Evolutionary conservation across 257 asterid genomes (phyloP).

Genomic region (Nicotiana paniculata): DNA sequence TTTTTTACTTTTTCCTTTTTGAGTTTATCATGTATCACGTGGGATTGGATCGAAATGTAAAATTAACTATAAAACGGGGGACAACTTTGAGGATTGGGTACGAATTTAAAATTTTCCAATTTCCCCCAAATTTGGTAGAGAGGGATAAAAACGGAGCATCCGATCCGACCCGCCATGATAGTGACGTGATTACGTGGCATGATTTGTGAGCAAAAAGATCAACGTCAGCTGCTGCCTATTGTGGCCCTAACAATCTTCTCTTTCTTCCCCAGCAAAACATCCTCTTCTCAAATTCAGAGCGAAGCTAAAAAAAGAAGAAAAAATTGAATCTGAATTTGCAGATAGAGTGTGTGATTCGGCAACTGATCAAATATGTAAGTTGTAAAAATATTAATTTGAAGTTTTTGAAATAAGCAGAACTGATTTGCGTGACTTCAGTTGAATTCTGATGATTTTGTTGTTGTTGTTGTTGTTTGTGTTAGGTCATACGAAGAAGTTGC

Average conservation of each 20-base stretch:
- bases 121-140: neutral
- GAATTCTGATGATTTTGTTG: neutral
- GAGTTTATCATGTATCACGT: neutral
- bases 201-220: neutral
- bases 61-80: neutral
- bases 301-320: neutral
- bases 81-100: too few relatives aligned
- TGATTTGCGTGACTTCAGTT: neutral
- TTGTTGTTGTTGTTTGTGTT: conserved; percentile 1
- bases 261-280: neutral
- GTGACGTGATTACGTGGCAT: neutral
- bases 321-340: neutral
- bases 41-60: neutral
- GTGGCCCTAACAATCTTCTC: neutral
- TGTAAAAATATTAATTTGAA: neutral
- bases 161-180: neutral
- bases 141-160: neutral
- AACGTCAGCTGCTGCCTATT: neutral
- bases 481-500: conserved; percentile 60
- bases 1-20: neutral
- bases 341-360: neutral
- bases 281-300: neutral
- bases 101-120: too few relatives aligned
- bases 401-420: neutral
- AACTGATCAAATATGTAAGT: conserved; percentile 3